Conservation (phyloP, 805 yeast species). For the Hanseniaspora osmophila region DNA sequence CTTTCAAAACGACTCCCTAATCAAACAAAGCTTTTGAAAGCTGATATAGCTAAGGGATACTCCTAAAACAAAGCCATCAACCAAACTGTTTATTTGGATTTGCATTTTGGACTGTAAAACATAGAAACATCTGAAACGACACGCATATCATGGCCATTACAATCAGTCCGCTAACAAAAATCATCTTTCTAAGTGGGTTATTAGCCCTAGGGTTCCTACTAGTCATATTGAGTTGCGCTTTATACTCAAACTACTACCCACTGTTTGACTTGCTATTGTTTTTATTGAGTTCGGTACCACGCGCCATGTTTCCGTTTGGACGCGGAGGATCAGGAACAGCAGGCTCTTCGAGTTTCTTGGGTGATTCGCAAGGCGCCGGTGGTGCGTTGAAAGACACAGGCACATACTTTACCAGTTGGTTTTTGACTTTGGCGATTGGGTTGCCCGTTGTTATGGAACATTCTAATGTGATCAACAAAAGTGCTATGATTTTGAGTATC, state of each 20-base stretch:
- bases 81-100: background rate
- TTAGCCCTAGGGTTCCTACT: conserved; percentile 82
- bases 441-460: conserved; percentile 71
- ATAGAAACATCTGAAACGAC: background rate
- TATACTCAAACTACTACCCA: conserved; percentile 87
- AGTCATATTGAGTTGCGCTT: conserved; percentile 75
- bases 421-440: conserved; percentile 61
- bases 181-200: background rate
- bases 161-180: background rate
- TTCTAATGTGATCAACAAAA: conserved; percentile 49
- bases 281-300: conserved; percentile 59
- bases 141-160: background rate
- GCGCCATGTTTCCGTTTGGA: conserved; percentile 32
- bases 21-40: background rate
- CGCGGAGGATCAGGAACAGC: too few species aligned
- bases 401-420: conserved; percentile 60
- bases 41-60: too few species aligned
- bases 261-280: conserved; percentile 56
- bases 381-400: conserved; percentile 57
- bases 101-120: too few species aligned
- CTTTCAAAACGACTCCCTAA: background rate
- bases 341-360: conserved; percentile 34
- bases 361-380: conserved; percentile 4
- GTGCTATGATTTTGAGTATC: conserved; percentile 66
- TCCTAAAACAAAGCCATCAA: too few species aligned